Conservation (phyloP, 2,329 filamentous ascomycete species). For the Trichoderma brevicompactum region DNA sequence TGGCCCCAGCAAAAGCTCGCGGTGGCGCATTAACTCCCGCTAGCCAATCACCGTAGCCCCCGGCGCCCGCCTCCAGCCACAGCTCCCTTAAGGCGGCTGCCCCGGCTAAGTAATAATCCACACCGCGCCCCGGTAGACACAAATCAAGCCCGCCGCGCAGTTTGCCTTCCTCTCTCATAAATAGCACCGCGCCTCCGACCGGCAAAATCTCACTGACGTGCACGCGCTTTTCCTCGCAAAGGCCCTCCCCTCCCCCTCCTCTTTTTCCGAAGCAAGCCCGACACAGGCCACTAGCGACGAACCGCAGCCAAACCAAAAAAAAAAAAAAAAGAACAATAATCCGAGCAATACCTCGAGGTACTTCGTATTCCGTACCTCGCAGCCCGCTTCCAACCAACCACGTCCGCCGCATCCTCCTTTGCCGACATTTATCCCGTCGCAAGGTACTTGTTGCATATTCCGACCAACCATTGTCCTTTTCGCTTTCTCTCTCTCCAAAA, state of each 20-base stretch:
- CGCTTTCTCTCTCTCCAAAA: slow-evolving; percentile 26
- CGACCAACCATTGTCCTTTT: slow-evolving; percentile 29
- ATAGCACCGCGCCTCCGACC: slow-evolving; percentile 52
- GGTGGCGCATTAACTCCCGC: slow-evolving; percentile 9
- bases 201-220: slow-evolving; percentile 51
- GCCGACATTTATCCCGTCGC: slow-evolving; percentile 25
- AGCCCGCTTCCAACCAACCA: slow-evolving; percentile 22
- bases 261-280: slow-evolving; percentile 17
- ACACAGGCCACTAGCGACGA: not conserved
- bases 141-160: slow-evolving; percentile 44
- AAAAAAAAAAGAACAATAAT: slow-evolving; percentile 22
- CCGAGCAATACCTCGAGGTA: slow-evolving; percentile 23
- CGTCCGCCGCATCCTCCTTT: slow-evolving; percentile 25
- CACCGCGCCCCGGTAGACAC: slow-evolving; percentile 44
- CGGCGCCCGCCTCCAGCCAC: slow-evolving; percentile 28
- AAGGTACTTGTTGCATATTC: slow-evolving; percentile 22
- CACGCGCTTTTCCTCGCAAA: slow-evolving; percentile 52
- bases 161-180: slow-evolving; percentile 50
- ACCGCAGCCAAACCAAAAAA: slow-evolving; percentile 27
- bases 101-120: slow-evolving; percentile 40
- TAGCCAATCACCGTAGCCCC: slow-evolving; percentile 9
- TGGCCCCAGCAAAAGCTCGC: slow-evolving; percentile 18
- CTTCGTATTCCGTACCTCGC: not conserved
- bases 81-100: slow-evolving; percentile 19
- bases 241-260: slow-evolving; percentile 36